Conservation (phyloP, 2,329 filamentous ascomycete genomes). For the Aureobasidium mangrovei region DNA sequence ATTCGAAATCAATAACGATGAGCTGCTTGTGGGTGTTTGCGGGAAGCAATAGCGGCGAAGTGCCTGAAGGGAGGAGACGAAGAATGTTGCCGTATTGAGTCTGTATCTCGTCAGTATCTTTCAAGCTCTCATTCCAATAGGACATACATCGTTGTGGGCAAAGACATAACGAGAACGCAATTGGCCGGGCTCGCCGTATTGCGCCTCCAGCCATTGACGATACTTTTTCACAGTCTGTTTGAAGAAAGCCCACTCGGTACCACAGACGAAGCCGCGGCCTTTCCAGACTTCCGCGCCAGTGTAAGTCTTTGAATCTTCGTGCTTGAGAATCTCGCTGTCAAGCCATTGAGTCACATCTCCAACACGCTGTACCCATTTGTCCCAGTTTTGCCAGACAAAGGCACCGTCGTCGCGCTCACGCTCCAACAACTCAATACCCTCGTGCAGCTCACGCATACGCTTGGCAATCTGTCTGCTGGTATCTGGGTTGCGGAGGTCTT, state of each 20-base stretch:
- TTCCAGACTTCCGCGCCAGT: constrained; percentile 52
- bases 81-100: constrained; percentile 98
- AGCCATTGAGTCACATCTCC: constrained; percentile 51
- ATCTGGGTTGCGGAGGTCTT: constrained; percentile 68
- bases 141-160: constrained; percentile 88
- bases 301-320: background rate
- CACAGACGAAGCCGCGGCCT: constrained; percentile 68
- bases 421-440: constrained; percentile 78
- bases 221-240: constrained; percentile 67
- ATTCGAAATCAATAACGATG: constrained; percentile 97
- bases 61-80: constrained; percentile 57
- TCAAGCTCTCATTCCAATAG: background rate
- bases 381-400: constrained; percentile 87
- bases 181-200: constrained; percentile 58
- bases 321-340: constrained; percentile 47
- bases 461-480: constrained; percentile 92
- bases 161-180: constrained; percentile 76
- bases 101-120: constrained; percentile 35
- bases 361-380: constrained; percentile 71
- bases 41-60: constrained; percentile 79
- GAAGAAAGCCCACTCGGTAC: constrained; percentile 74
- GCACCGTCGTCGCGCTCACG: constrained; percentile 71
- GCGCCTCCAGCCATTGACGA: constrained; percentile 59
- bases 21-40: constrained; percentile 93
- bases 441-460: constrained; percentile 91